A percentile compares a stretch with the other conserved stretches of the same genome.
Conservation (phyloP, 2,329 filamentous ascomycete species). For the Aspergillus sp. region DNA sequence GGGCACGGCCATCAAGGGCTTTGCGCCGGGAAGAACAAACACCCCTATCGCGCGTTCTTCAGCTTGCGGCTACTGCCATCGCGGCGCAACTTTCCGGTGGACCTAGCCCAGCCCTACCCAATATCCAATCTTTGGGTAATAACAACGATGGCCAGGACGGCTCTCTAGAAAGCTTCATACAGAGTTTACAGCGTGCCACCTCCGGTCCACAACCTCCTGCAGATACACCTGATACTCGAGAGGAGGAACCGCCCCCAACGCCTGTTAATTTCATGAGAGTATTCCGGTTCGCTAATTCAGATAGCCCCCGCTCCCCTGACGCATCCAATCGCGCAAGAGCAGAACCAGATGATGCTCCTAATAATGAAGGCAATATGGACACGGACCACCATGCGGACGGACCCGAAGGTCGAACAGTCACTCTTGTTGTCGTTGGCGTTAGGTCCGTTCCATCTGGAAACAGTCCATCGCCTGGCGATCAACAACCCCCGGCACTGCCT, state of each 20-base stretch:
- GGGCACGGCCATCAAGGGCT: conserved; percentile 55
- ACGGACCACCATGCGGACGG: conserved; percentile 43
- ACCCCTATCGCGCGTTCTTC: conserved; percentile 61
- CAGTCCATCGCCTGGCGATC: conserved; percentile 45
- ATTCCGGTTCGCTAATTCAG: conserved; percentile 64
- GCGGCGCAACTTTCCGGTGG: conserved; percentile 65
- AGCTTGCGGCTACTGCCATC: conserved; percentile 63
- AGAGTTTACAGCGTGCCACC: conserved; percentile 63
- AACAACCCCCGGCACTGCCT: conserved; percentile 42
- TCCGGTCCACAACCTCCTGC: conserved; percentile 50
- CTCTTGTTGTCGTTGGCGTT: conserved; percentile 69
- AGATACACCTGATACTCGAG: conserved; percentile 34
- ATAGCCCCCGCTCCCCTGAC: conserved; percentile 29
- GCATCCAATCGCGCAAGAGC: conserved; percentile 24
- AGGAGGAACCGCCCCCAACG: conserved; percentile 46
- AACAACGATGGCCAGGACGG: conserved; percentile 60
- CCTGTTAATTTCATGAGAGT: conserved; percentile 69
- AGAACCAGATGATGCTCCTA: conserved; percentile 25
- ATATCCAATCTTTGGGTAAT: conserved; percentile 55
- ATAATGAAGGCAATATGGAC: conserved; percentile 36
- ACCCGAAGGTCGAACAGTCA: conserved; percentile 60
- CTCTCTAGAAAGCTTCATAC: conserved; percentile 63
- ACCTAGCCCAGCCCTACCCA: conserved; percentile 55
- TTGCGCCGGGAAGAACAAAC: conserved; percentile 61
- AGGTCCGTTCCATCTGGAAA: conserved; percentile 61